Evolutionary conservation across 306 rosid genomes (phyloP).

Genomic region (Fragaria iinumae): DNA sequence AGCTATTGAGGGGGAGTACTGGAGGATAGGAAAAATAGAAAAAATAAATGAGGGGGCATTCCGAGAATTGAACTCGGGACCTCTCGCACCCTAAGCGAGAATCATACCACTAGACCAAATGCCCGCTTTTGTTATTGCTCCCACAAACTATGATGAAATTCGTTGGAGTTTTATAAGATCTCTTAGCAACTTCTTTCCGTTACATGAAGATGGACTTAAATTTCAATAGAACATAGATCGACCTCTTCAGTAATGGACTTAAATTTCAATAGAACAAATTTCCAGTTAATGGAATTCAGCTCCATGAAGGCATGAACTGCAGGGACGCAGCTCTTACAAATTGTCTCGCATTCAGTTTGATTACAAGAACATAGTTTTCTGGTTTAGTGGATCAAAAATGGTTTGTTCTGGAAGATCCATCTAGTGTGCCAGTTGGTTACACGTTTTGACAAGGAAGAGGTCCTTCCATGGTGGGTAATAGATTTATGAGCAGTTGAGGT

Average conservation of each 20-base stretch:
- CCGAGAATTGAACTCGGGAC: slow-evolving; percentile 76
- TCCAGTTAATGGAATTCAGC: background rate
- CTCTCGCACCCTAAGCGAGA: slow-evolving; percentile 78
- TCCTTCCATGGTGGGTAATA: slow-evolving; percentile 16
- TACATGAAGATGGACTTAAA: background rate
- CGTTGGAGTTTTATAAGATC: background rate
- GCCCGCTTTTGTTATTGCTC: background rate
- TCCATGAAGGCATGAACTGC: background rate
- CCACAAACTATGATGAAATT: accelerated
- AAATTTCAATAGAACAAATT: background rate
- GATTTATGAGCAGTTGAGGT: slow-evolving; percentile 5
- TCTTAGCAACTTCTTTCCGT: background rate
- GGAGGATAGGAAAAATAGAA: too few relatives aligned
- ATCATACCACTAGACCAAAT: slow-evolving; percentile 54
- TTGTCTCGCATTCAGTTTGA: background rate
- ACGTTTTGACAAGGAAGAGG: background rate
- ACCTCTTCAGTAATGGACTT: too few relatives aligned
- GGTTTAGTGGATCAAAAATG: slow-evolving; percentile 1
- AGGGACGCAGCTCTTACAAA: background rate
- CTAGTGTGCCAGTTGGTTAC: background rate
- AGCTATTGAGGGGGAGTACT: too few relatives aligned
- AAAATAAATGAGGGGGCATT: slow-evolving; percentile 35
- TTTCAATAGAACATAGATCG: background rate
- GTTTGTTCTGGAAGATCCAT: background rate
- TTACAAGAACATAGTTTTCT: background rate